Conservation (phyloP, 148 eudicot genomes). For the Rhododendron ovatum region DNA sequence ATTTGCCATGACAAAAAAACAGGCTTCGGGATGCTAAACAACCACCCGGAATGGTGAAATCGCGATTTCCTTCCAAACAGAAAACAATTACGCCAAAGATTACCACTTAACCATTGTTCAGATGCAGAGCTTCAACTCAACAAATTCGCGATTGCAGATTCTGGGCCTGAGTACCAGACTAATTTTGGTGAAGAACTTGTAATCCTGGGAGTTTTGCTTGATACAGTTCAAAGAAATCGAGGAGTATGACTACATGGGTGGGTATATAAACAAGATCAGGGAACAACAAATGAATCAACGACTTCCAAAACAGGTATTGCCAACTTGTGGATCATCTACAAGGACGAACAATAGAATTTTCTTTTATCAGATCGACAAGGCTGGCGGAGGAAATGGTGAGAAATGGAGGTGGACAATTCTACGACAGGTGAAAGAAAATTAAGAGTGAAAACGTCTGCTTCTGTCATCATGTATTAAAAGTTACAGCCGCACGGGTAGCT, state of each 20-base stretch:
- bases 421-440: not conserved
- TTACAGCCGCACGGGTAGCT: not conserved
- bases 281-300: not conserved
- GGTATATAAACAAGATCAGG: not conserved
- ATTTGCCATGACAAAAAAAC: not conserved
- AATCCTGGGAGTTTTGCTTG: not conserved
- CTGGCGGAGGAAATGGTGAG: not conserved
- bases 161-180: not conserved
- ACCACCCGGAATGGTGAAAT: not conserved
- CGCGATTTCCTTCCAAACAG: not conserved
- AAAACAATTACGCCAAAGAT: not conserved
- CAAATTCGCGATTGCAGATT: not conserved
- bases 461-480: not conserved
- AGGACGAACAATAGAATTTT: not conserved
- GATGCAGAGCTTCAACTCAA: not conserved
- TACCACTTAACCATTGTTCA: not conserved
- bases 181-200: not conserved
- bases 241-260: not conserved
- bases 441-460: not conserved
- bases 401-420: not conserved
- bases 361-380: not conserved
- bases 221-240: not conserved
- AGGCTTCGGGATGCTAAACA: not conserved
- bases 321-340: not conserved
- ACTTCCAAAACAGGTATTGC: not conserved